Conservation (phyloP, 768 basidiomycete species). For the Pisolithus tinctorius region DNA sequence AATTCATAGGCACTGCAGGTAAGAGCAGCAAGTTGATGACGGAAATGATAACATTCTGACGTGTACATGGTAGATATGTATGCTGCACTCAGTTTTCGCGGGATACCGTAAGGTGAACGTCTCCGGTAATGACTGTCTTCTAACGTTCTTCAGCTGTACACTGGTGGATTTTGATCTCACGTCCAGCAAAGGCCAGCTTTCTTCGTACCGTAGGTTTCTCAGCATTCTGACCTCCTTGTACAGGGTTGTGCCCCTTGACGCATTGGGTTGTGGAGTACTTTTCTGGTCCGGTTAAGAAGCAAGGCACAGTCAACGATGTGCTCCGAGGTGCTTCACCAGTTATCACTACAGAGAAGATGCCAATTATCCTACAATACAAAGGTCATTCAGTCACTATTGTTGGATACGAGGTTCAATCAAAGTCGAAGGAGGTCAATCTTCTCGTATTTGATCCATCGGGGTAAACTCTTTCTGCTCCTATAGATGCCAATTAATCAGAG, state of each 20-base stretch:
- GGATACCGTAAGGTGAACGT: conserved; percentile 63
- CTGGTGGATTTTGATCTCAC: conserved; percentile 62
- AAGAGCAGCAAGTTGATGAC: conserved; percentile 1
- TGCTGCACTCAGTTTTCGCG: conserved; percentile 69
- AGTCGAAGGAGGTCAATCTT: conserved; percentile 52
- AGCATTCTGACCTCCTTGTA: conserved; percentile 1
- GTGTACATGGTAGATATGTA: conserved; percentile 51
- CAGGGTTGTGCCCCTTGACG: conserved; percentile 44
- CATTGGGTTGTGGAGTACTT: conserved; percentile 81
- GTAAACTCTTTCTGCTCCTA: conserved; percentile 30
- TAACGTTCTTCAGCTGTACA: conserved; percentile 35
- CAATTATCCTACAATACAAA: conserved; percentile 73
- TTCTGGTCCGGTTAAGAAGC: conserved; percentile 24
- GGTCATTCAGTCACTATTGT: conserved; percentile 88
- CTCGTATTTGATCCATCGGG: conserved; percentile 73
- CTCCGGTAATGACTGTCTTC: neutral
- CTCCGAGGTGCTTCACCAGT: conserved; percentile 49
- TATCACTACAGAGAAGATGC: conserved; percentile 57
- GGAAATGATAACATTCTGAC: conserved; percentile 1
- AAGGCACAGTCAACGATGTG: conserved; percentile 43
- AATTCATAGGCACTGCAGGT: conserved; percentile 84
- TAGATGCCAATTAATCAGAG: conserved; percentile 1
- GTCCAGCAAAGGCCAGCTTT: conserved; percentile 35
- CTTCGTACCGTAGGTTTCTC: neutral
- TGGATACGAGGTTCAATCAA: conserved; percentile 63